These are phyloP conservation scores for Dendrobium nobile DNA, from an alignment of 106 monocot species.

Conservation along the genomic window DNA sequence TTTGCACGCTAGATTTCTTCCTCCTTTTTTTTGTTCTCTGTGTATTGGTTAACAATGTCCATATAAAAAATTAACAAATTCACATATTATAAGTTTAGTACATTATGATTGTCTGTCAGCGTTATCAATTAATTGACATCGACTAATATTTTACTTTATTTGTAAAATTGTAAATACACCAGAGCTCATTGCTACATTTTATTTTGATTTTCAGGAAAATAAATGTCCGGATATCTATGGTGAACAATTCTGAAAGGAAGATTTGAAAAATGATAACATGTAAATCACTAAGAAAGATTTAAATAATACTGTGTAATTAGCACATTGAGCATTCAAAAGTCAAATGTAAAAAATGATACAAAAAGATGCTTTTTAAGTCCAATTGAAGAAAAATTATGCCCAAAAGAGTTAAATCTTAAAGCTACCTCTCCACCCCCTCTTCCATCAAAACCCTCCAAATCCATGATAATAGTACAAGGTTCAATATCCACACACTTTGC, in stretches of 20 bases:
- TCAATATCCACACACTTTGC: constrained; percentile 67
- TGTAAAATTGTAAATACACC: not conserved
- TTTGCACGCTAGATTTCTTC: too few relatives aligned
- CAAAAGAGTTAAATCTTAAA: not conserved
- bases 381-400: not conserved
- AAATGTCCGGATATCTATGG: not conserved
- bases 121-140: not conserved
- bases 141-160: not conserved
- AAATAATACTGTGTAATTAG: not conserved
- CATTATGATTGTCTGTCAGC: not conserved
- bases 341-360: not conserved
- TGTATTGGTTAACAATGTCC: not conserved
- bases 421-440: constrained; percentile 91
- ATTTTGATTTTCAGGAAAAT: not conserved
- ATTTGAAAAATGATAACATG: not conserved
- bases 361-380: not conserved
- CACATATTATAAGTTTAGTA: constrained; percentile 1
- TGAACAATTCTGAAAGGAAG: not conserved
- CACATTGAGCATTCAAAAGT: not conserved
- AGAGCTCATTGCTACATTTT: not conserved
- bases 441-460: constrained; percentile 96
- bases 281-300: not conserved
- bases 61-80: not conserved
- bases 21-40: too few relatives aligned
- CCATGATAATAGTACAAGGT: constrained; percentile 91